These are phyloP conservation scores for Termitomyces sp. DNA, from an alignment of 768 basidiomycete genomes.

Conservation along the genomic window DNA sequence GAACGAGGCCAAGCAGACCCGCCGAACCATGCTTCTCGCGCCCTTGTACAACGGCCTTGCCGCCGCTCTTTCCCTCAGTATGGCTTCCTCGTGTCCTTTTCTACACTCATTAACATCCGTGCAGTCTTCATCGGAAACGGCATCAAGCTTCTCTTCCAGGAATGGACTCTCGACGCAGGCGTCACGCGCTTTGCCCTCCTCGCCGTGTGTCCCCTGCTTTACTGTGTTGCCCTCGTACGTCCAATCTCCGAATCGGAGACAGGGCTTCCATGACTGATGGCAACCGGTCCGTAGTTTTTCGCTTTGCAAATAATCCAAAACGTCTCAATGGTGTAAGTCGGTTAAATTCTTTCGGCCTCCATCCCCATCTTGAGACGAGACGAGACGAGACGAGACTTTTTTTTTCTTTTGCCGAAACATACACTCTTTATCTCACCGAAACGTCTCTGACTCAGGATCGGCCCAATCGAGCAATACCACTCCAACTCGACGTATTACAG, in stretches of 20 bases:
- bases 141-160: slow-evolving; percentile 56
- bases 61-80: slow-evolving; percentile 50
- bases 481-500: slow-evolving; percentile 79
- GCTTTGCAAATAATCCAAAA: slow-evolving; percentile 67
- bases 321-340: slow-evolving; percentile 54
- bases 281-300: slow-evolving; percentile 56
- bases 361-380: neutral
- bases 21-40: slow-evolving; percentile 42
- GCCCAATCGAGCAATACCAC: slow-evolving; percentile 76
- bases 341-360: no score
- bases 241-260: slow-evolving; percentile 6
- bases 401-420: neutral
- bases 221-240: slow-evolving; percentile 63
- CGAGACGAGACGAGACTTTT: no score
- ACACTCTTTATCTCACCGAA: slow-evolving; percentile 12
- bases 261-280: neutral
- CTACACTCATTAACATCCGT: slow-evolving; percentile 20
- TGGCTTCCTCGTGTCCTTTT: slow-evolving; percentile 30
- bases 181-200: slow-evolving; percentile 60
- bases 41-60: slow-evolving; percentile 63
- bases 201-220: slow-evolving; percentile 57
- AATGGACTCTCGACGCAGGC: slow-evolving; percentile 57
- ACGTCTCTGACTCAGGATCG: slow-evolving; percentile 32
- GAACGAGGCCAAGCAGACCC: slow-evolving; percentile 11
- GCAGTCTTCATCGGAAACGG: slow-evolving; percentile 63